Percentiles rank a stretch among this genome's conserved stretches.
Evolutionary conservation across 805 yeast species (phyloP).

Genomic region (Hanseniaspora lindneri): DNA sequence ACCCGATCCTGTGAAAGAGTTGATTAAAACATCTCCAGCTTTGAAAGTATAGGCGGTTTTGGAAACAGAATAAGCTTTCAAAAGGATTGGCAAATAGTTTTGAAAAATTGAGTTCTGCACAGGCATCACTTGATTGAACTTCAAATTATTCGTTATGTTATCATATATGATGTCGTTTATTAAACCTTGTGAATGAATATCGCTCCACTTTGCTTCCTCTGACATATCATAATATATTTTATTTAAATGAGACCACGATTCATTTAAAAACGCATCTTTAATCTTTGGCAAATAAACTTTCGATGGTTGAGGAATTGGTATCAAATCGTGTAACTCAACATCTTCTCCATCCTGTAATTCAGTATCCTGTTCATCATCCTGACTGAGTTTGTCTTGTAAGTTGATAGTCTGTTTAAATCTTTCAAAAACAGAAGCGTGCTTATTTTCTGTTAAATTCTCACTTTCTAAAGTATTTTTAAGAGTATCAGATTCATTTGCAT

Average conservation of each 20-base stretch:
- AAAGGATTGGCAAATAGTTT: slow-evolving; percentile 23
- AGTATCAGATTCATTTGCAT: slow-evolving; percentile 12
- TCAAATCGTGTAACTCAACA: slow-evolving; percentile 35
- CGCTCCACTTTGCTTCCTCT: slow-evolving; percentile 19
- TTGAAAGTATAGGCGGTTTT: slow-evolving; percentile 39
- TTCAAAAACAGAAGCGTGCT: slow-evolving; percentile 41
- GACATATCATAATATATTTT: slow-evolving; percentile 22
- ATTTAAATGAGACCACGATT: slow-evolving; percentile 26
- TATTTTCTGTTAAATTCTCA: slow-evolving; percentile 23
- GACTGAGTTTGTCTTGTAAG: slow-evolving; percentile 23
- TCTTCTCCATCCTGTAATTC: slow-evolving; percentile 17
- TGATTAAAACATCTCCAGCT: slow-evolving; percentile 69
- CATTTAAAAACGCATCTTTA: slow-evolving; percentile 25
- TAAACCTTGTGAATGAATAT: slow-evolving; percentile 17
- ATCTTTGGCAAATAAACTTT: slow-evolving; percentile 24
- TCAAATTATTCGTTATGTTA: slow-evolving; percentile 27
- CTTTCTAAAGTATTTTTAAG: slow-evolving; percentile 12
- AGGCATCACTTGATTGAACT: slow-evolving; percentile 24
- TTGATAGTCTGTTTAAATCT: slow-evolving; percentile 40
- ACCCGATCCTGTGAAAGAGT: slow-evolving; percentile 94
- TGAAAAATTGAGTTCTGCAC: slow-evolving; percentile 27
- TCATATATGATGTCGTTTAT: slow-evolving; percentile 20
- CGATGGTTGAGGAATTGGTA: slow-evolving; percentile 78
- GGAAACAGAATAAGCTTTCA: slow-evolving; percentile 21
- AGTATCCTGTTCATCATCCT: slow-evolving; percentile 19